These are phyloP conservation scores for Patellaria atrata DNA, from an alignment of 495 filamentous ascomycete genomes.

Conservation along the genomic window DNA sequence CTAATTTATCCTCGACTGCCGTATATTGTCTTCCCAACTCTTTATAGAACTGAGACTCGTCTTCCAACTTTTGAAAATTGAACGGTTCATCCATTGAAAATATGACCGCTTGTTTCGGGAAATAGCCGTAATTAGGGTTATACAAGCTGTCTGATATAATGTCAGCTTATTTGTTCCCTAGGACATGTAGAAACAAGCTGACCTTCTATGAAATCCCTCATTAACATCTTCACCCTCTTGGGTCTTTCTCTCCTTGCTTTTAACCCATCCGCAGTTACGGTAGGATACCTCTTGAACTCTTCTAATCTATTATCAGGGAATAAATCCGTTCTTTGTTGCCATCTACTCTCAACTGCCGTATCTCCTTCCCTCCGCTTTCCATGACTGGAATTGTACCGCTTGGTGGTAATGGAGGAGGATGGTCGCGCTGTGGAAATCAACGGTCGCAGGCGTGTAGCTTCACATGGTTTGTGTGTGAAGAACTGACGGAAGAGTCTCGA, in stretches of 20 bases:
- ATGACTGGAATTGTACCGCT: no score
- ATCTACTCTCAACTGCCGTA: slow-evolving; percentile 37
- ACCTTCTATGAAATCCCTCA: slow-evolving; percentile 97
- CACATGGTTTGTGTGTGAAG: slow-evolving; percentile 59
- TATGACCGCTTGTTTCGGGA: slow-evolving; percentile 93
- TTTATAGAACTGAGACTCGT: slow-evolving; percentile 70
- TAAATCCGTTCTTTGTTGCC: slow-evolving; percentile 65
- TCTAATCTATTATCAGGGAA: slow-evolving; percentile 60
- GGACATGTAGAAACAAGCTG: slow-evolving; percentile 12
- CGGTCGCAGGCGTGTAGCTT: slow-evolving; percentile 32
- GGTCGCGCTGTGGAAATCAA: slow-evolving; percentile 1
- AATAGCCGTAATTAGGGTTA: slow-evolving; percentile 95
- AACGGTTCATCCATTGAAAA: slow-evolving; percentile 91
- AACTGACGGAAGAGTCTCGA: slow-evolving; percentile 70
- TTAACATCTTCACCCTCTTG: slow-evolving; percentile 84
- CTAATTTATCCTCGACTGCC: slow-evolving; percentile 78
- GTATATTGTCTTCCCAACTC: slow-evolving; percentile 66
- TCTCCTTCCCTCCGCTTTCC: slow-evolving; percentile 10
- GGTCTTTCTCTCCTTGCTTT: slow-evolving; percentile 59
- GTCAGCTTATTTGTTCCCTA: neutral
- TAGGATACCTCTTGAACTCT: slow-evolving; percentile 66
- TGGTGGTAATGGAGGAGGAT: no score
- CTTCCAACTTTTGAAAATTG: slow-evolving; percentile 62
- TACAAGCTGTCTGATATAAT: slow-evolving; percentile 67
- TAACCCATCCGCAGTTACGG: slow-evolving; percentile 69